Percentiles rank a stretch among this genome's conserved stretches.
phyloP scores from a whole-genome alignment of 2,329 filamentous ascomycete genomes.

The Onygenales sp. region DNA sequence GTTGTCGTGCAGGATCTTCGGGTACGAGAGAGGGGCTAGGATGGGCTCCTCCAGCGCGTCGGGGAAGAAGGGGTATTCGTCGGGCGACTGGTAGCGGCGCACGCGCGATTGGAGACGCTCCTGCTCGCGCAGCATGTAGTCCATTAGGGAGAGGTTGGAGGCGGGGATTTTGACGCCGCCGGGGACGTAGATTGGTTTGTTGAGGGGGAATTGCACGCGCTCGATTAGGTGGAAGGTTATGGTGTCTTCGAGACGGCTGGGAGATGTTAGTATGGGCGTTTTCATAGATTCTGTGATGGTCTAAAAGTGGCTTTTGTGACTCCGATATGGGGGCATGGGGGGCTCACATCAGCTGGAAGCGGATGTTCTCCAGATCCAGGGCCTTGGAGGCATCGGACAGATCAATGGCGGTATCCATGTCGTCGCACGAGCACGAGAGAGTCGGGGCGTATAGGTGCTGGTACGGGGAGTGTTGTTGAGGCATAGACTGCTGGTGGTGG shows the following conservation, averaged over 20 bases:
- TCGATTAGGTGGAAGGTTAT: constrained; percentile 97
- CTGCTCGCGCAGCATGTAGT: constrained; percentile 87
- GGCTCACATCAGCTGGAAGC: constrained; percentile 80
- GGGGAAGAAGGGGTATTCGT: constrained; percentile 97
- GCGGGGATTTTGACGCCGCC: constrained; percentile 71
- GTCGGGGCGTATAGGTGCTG: neutral
- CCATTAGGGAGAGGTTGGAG: constrained; percentile 69
- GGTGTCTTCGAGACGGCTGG: constrained; percentile 88
- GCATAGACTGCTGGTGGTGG: neutral
- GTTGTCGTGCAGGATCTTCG: constrained; percentile 77
- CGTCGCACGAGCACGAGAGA: constrained; percentile 9
- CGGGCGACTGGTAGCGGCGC: constrained; percentile 87
- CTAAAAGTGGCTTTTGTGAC: too few relatives aligned
- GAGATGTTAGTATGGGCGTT: neutral
- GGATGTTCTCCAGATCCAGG: constrained; percentile 81
- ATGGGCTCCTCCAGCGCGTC: constrained; percentile 68
- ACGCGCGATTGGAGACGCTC: constrained; percentile 87
- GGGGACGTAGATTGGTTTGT: constrained; percentile 73
- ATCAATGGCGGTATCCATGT: constrained; percentile 86
- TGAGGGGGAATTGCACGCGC: constrained; percentile 92
- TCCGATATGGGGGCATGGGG: neutral
- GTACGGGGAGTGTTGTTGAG: neutral
- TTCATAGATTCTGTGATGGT: neutral
- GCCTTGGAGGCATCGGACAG: constrained; percentile 76
- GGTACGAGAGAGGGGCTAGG: constrained; percentile 80